Conservation (phyloP, 139 green algal species). For the Tetratostichococcus sp. region DNA sequence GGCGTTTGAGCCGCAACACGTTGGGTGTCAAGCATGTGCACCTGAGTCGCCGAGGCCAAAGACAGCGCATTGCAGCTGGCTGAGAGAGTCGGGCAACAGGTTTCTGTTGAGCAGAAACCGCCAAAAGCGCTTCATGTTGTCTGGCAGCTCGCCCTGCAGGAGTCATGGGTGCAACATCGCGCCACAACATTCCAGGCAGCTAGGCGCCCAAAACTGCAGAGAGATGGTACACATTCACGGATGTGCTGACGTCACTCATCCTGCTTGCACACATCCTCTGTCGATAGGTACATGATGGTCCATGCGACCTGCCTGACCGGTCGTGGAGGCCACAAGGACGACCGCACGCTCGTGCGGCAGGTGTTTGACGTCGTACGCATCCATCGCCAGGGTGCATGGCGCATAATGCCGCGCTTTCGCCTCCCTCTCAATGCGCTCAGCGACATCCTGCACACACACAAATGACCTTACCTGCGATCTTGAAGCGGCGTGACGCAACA, state of each 20-base stretch:
- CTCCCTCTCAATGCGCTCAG: conserved; percentile 79
- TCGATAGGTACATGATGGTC: too few relatives aligned
- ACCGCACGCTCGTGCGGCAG: conserved; percentile 57
- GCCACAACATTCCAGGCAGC: too few relatives aligned
- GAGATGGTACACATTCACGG: too few relatives aligned
- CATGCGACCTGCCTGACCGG: too few relatives aligned
- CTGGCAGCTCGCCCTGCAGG: conserved; percentile 76
- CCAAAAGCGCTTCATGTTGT: conserved; percentile 90
- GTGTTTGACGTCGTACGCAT: conserved; percentile 54
- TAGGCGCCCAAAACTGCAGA: too few relatives aligned
- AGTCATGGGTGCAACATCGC: neutral
- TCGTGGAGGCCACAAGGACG: conserved; percentile 79
- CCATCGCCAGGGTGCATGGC: conserved; percentile 57
- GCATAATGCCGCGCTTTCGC: conserved; percentile 40
- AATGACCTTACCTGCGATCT: too few relatives aligned
- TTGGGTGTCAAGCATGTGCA: neutral
- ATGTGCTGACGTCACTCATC: too few relatives aligned
- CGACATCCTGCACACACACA: conserved; percentile 71
- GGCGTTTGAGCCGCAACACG: neutral
- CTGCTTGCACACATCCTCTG: too few relatives aligned
- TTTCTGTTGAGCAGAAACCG: conserved; percentile 80
- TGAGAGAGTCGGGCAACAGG: conserved; percentile 66
- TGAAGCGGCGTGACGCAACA: neutral
- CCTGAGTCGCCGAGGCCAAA: conserved; percentile 94
- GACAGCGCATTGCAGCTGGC: conserved; percentile 52